Conservation (phyloP, 2,329 filamentous ascomycete genomes). For the Berkeleyomyces rouxiae region DNA sequence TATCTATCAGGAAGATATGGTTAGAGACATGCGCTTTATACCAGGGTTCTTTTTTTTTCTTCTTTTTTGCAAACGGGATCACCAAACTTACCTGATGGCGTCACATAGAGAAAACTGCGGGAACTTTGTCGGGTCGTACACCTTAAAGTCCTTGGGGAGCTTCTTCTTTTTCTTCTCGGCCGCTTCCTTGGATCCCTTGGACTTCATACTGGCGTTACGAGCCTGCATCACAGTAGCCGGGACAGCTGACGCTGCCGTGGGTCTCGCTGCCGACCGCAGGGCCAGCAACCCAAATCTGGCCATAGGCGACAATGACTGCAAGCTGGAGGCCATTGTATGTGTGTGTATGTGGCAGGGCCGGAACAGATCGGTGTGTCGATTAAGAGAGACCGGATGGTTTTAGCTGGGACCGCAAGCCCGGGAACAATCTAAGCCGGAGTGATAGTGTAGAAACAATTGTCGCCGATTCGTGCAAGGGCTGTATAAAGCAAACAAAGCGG, state of each 20-base stretch:
- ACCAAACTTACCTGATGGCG: constrained; percentile 59
- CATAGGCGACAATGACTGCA: constrained; percentile 2
- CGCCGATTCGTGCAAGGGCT: not conserved
- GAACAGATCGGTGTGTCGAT: not conserved
- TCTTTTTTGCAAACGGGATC: not conserved
- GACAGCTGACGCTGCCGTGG: not conserved
- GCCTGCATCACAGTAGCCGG: constrained; percentile 6
- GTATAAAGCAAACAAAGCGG: not conserved
- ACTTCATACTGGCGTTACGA: constrained; percentile 13
- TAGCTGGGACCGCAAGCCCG: not conserved
- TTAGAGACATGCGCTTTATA: not conserved
- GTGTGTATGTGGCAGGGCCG: not conserved
- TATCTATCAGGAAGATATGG: not conserved
- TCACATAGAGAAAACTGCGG: constrained; percentile 68
- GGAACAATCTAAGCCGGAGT: not conserved
- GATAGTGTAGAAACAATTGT: not conserved
- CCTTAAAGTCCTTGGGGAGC: constrained; percentile 46
- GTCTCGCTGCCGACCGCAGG: not conserved
- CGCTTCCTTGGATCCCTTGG: constrained; percentile 11
- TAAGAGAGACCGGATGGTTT: not conserved
- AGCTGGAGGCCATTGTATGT: constrained; percentile 4
- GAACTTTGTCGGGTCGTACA: constrained; percentile 48
- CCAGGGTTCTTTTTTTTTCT: not conserved
- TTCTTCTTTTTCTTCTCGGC: constrained; percentile 39
- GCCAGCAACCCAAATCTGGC: constrained; percentile 2